Evolutionary conservation across 2,329 filamentous ascomycete species (phyloP).

Genomic region (Aspergillus fructus): DNA sequence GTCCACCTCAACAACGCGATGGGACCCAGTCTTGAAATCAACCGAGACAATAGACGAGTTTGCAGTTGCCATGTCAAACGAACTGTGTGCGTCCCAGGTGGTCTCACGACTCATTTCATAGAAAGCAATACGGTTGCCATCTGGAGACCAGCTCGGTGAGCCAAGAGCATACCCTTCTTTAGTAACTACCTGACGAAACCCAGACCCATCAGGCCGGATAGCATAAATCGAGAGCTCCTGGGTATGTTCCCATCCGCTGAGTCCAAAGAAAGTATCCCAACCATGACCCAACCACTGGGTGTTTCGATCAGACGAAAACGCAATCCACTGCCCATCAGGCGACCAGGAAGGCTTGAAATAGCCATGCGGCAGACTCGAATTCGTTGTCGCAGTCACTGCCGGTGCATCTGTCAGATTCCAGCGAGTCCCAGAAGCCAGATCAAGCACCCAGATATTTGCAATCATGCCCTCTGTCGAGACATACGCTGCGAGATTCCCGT

Average conservation of each 20-base stretch:
- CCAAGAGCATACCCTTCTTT: conserved; percentile 38
- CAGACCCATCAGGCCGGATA: conserved; percentile 32
- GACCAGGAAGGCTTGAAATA: conserved; percentile 44
- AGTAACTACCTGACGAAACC: conserved; percentile 24
- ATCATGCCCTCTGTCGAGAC: conserved; percentile 40
- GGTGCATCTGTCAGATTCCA: conserved; percentile 40
- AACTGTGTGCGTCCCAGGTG: conserved; percentile 40
- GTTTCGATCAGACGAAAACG: conserved; percentile 44
- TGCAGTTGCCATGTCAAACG: conserved; percentile 11
- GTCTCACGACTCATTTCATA: conserved; percentile 41
- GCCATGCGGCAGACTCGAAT: conserved; percentile 30
- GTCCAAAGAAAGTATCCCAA: conserved; percentile 25
- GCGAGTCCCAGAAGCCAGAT: conserved; percentile 32
- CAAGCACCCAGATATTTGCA: conserved; percentile 43
- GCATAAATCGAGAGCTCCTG: too few species aligned
- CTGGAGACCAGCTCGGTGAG: conserved; percentile 40
- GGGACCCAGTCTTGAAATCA: conserved; percentile 40
- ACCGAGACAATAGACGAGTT: conserved; percentile 31
- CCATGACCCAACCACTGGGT: conserved; percentile 44
- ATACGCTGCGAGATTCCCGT: conserved; percentile 41
- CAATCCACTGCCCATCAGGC: conserved; percentile 44
- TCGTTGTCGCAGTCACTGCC: conserved; percentile 7
- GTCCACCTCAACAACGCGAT: conserved; percentile 31
- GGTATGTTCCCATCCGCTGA: conserved; percentile 42
- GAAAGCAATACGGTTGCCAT: conserved; percentile 39